These are phyloP conservation scores for Diplodia seriata DNA, from an alignment of 2,329 filamentous ascomycete genomes.

Conservation along the genomic window DNA sequence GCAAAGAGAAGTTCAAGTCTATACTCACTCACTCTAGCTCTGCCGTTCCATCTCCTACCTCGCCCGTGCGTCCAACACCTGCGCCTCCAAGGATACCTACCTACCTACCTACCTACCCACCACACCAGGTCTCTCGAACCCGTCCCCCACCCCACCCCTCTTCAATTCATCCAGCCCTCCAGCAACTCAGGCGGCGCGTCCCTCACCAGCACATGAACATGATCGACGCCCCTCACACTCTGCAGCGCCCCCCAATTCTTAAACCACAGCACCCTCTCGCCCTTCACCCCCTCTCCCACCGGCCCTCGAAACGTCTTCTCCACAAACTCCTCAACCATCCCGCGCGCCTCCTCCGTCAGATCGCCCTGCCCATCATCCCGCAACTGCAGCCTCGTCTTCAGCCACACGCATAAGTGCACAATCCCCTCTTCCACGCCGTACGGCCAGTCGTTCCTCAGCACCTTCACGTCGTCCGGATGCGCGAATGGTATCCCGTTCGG, in stretches of 20 bases:
- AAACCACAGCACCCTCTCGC: slow-evolving; percentile 66
- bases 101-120: not conserved
- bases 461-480: slow-evolving; percentile 61
- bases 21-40: slow-evolving; percentile 4
- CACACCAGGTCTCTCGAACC: not conserved
- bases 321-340: slow-evolving; percentile 38
- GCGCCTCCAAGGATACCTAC: not conserved
- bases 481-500: slow-evolving; percentile 57
- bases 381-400: slow-evolving; percentile 44
- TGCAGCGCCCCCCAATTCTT: slow-evolving; percentile 69
- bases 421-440: slow-evolving; percentile 63
- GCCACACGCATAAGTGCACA: slow-evolving; percentile 63
- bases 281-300: slow-evolving; percentile 35
- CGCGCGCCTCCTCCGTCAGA: slow-evolving; percentile 42
- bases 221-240: slow-evolving; percentile 65
- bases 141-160: not conserved
- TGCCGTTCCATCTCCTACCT: not conserved
- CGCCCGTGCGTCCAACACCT: not conserved
- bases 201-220: slow-evolving; percentile 62
- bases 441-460: slow-evolving; percentile 69
- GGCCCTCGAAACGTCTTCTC: slow-evolving; percentile 20
- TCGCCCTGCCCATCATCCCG: slow-evolving; percentile 42
- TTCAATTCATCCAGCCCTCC: slow-evolving; percentile 39
- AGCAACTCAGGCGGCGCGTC: slow-evolving; percentile 48
- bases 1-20: slow-evolving; percentile 8